Percentiles rank a stretch among this genome's conserved stretches.
Conservation (phyloP, 1,284 basidiomycete genomes). For the Ceratobasidium sp. region DNA sequence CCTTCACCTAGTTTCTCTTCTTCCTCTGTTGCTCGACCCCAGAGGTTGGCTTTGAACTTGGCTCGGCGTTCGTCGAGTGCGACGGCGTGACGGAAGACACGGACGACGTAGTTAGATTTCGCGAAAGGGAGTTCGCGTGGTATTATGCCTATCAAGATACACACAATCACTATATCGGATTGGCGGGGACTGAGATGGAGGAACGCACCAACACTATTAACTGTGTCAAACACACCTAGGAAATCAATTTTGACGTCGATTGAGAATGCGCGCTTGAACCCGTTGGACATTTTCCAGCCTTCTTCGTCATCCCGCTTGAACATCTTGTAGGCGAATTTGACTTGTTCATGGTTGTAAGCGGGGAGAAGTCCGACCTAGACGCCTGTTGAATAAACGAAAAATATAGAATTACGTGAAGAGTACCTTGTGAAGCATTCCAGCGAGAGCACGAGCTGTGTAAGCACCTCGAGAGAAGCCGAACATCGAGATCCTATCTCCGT, state of each 20-base stretch:
- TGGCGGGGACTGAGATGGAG: not conserved
- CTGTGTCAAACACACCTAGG: constrained; percentile 63
- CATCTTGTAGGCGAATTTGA: constrained; percentile 75
- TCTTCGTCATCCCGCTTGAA: constrained; percentile 67
- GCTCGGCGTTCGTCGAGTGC: constrained; percentile 56
- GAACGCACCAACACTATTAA: constrained; percentile 35
- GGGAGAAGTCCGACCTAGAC: constrained; percentile 68
- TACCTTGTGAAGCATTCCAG: constrained; percentile 70
- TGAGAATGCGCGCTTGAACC: constrained; percentile 77
- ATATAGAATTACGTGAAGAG: constrained; percentile 41
- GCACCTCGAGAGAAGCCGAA: constrained; percentile 77
- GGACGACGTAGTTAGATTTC: constrained; percentile 47
- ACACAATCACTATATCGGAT: not conserved
- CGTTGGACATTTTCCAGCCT: constrained; percentile 63
- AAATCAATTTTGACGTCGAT: constrained; percentile 68
- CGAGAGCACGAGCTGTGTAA: constrained; percentile 79
- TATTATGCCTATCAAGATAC: constrained; percentile 25
- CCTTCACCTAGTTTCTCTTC: constrained; percentile 31
- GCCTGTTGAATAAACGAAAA: constrained; percentile 21
- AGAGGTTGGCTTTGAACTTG: constrained; percentile 54
- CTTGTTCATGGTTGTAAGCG: constrained; percentile 67
- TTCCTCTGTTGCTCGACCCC: constrained; percentile 47
- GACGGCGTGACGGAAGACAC: constrained; percentile 54
- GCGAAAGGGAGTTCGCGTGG: constrained; percentile 50
- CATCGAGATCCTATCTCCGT: constrained; percentile 67